Evolutionary conservation across 805 yeast genomes (phyloP).

Genomic region (Starmerella stigmatis): DNA sequence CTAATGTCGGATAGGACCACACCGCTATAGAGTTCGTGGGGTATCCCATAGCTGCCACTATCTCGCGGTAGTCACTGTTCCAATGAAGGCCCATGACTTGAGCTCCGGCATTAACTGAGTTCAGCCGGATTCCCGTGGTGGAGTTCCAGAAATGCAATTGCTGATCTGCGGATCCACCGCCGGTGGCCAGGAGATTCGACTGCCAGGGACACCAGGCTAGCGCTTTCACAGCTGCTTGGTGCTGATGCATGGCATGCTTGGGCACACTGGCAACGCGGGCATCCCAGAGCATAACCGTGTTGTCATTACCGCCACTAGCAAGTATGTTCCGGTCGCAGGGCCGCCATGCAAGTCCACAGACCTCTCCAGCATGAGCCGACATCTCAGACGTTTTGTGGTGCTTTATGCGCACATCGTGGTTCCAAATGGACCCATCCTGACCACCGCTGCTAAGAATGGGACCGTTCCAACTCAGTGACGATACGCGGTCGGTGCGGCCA

Average conservation of each 20-base stretch:
- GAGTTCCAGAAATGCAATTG: constrained; percentile 93
- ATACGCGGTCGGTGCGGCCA: constrained; percentile 65
- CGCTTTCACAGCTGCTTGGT: constrained; percentile 92
- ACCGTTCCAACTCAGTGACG: constrained; percentile 73
- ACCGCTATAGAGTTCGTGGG: constrained; percentile 77
- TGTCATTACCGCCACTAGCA: constrained; percentile 92
- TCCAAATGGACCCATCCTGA: constrained; percentile 71
- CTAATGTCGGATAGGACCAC: constrained; percentile 76
- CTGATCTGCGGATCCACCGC: constrained; percentile 89
- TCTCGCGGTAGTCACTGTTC: constrained; percentile 57
- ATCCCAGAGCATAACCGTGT: constrained; percentile 89
- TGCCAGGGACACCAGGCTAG: constrained; percentile 91
- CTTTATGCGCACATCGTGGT: constrained; percentile 82
- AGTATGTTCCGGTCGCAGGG: constrained; percentile 64
- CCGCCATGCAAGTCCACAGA: constrained; percentile 84
- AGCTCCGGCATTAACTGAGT: constrained; percentile 81
- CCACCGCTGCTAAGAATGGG: constrained; percentile 79
- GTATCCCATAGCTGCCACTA: constrained; percentile 88
- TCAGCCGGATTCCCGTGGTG: constrained; percentile 74
- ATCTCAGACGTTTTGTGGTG: constrained; percentile 56
- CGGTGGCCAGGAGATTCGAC: constrained; percentile 74
- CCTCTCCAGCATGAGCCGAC: constrained; percentile 70
- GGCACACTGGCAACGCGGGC: constrained; percentile 55
- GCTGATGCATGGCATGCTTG: constrained; percentile 62
- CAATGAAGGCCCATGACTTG: constrained; percentile 90